Percentiles rank a stretch among this genome's conserved stretches.
phyloP scores from a whole-genome alignment of 2,329 filamentous ascomycete genomes.

The Thermoascus crustaceus region DNA sequence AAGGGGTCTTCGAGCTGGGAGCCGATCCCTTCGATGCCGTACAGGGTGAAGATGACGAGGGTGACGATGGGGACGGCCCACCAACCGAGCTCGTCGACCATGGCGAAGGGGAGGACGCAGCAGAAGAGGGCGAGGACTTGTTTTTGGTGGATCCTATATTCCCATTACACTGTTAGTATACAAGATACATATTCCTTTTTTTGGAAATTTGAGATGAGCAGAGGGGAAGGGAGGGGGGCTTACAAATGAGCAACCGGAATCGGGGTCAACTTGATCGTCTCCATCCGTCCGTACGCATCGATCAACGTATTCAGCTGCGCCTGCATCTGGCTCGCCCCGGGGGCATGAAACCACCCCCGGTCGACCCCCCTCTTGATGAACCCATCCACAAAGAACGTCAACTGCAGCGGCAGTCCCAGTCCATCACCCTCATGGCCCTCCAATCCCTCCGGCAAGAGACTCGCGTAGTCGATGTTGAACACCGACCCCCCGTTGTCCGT shows the following conservation, averaged over 20 bases:
- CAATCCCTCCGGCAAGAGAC: slow-evolving; percentile 43
- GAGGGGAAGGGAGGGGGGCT: slow-evolving; percentile 8
- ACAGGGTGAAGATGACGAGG: slow-evolving; percentile 55
- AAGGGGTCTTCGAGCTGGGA: slow-evolving; percentile 59
- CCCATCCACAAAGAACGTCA: slow-evolving; percentile 52
- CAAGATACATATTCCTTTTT: background rate
- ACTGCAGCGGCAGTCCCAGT: slow-evolving; percentile 51
- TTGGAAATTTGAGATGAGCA: slow-evolving; percentile 3
- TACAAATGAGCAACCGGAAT: slow-evolving; percentile 55
- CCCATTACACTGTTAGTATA: background rate
- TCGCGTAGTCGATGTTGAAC: slow-evolving; percentile 42
- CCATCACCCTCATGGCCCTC: slow-evolving; percentile 52
- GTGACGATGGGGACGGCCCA: slow-evolving; percentile 53
- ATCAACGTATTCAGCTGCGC: slow-evolving; percentile 50
- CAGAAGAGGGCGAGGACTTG: slow-evolving; percentile 57
- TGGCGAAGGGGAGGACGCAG: slow-evolving; percentile 54
- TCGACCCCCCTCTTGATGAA: slow-evolving; percentile 52
- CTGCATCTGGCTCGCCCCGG: slow-evolving; percentile 51
- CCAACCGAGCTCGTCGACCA: slow-evolving; percentile 56
- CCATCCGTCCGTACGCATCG: slow-evolving; percentile 55
- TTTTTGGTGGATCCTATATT: slow-evolving; percentile 51
- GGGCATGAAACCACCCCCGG: slow-evolving; percentile 52
- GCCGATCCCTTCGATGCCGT: slow-evolving; percentile 57
- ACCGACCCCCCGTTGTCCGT: slow-evolving; percentile 21
- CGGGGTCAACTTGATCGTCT: slow-evolving; percentile 57